Percentiles rank a stretch among this genome's conserved stretches.
Conservation (phyloP, 2,329 filamentous ascomycete genomes). For the Chrysoporthe austroafricana region DNA sequence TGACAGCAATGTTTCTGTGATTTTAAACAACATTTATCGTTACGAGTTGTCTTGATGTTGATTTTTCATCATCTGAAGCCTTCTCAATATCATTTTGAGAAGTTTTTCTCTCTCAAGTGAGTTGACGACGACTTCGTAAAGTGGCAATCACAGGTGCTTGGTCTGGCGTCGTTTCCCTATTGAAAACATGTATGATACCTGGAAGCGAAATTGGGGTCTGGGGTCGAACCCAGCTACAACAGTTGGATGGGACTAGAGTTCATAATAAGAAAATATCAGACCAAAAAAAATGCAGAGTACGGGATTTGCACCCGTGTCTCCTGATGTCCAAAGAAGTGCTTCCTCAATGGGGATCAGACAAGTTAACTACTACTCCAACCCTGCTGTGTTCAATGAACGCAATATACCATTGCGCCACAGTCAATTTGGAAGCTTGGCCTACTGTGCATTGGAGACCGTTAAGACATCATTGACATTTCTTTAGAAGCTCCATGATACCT, state of each 20-base stretch:
- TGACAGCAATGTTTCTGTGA: too few species aligned
- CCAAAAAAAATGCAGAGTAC: slow-evolving; percentile 30
- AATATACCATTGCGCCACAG: slow-evolving; percentile 2
- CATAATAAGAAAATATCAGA: background rate
- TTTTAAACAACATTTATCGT: too few species aligned
- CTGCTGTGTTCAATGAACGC: background rate
- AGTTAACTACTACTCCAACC: slow-evolving; percentile 30
- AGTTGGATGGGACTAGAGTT: background rate
- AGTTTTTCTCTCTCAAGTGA: too few species aligned
- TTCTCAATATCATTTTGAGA: too few species aligned
- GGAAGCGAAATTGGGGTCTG: too few species aligned
- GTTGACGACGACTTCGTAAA: too few species aligned
- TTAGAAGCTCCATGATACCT: background rate
- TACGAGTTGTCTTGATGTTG: too few species aligned
- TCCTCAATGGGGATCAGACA: slow-evolving; percentile 25
- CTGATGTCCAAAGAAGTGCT: slow-evolving; percentile 14
- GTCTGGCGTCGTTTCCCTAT: background rate
- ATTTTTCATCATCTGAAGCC: too few species aligned
- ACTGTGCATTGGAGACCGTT: background rate
- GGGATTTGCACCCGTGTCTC: slow-evolving; percentile 34
- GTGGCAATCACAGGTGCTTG: background rate
- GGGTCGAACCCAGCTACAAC: background rate
- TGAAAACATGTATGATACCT: background rate
- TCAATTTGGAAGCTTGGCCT: background rate
- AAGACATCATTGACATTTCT: too few species aligned